Evolutionary conservation across 495 filamentous ascomycete genomes (phyloP).

Genomic region (Thermothielavioides terrestris): DNA sequence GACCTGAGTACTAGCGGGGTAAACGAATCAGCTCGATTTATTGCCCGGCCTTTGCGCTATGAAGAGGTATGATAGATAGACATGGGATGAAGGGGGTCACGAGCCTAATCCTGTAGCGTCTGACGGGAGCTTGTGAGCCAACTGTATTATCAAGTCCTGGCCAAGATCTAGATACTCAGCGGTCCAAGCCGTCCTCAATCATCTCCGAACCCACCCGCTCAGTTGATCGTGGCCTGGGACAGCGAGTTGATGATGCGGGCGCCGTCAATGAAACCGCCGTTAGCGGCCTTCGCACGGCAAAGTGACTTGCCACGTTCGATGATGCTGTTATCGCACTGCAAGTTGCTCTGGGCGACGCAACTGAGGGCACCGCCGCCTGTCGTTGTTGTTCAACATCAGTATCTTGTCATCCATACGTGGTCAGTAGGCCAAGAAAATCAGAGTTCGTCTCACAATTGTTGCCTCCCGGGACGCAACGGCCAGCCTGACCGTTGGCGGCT

Average conservation of each 20-base stretch:
- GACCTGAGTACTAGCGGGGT: too few species aligned
- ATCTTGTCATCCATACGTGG: too few species aligned
- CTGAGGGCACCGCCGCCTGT: slow-evolving; percentile 18
- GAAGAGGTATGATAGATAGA: too few species aligned
- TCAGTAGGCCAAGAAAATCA: too few species aligned
- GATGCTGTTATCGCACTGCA: slow-evolving; percentile 20
- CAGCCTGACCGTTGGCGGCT: slow-evolving; percentile 16
- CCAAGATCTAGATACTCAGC: neutral
- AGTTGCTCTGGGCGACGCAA: slow-evolving; percentile 17
- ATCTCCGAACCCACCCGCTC: neutral
- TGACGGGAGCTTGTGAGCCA: neutral
- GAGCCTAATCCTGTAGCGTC: too few species aligned
- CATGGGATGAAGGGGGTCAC: too few species aligned
- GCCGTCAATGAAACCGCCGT: slow-evolving; percentile 18
- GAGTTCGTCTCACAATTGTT: slow-evolving; percentile 16
- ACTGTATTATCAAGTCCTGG: neutral
- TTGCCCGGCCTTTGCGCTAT: too few species aligned
- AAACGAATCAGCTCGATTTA: too few species aligned
- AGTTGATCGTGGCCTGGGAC: slow-evolving; percentile 15
- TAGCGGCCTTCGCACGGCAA: slow-evolving; percentile 17
- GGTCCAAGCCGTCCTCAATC: too few species aligned
- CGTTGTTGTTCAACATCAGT: too few species aligned
- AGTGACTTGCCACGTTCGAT: slow-evolving; percentile 21
- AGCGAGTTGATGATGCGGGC: slow-evolving; percentile 15
- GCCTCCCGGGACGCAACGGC: slow-evolving; percentile 23